phyloP scores from a whole-genome alignment of 495 filamentous ascomycete species.

The Podospora didyma region DNA sequence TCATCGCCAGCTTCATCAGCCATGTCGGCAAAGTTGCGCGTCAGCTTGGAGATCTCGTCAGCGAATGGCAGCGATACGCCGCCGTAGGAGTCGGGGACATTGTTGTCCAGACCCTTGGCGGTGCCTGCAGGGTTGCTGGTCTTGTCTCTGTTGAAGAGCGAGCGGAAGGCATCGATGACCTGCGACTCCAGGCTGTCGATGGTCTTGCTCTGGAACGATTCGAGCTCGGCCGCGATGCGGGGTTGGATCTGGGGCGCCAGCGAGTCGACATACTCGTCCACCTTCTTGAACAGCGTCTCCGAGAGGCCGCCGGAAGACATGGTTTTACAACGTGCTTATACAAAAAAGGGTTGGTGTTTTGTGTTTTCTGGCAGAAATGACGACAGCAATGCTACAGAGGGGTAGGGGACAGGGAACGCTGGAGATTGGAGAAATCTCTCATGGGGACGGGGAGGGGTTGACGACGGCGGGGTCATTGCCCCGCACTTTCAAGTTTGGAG shows the following conservation, averaged over 20 bases:
- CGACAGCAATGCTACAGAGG: no score
- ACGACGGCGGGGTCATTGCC: no score
- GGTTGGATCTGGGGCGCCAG: constrained; percentile 34
- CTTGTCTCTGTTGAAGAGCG: constrained; percentile 26
- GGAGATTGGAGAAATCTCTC: no score
- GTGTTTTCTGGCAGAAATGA: no score
- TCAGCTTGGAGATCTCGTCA: constrained; percentile 30
- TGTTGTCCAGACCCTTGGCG: constrained; percentile 11
- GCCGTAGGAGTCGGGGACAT: constrained; percentile 27
- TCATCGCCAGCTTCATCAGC: constrained; percentile 26
- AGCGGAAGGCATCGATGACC: constrained; percentile 29
- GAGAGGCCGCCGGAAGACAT: constrained; percentile 22
- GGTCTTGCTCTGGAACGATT: constrained; percentile 29
- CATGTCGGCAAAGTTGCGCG: constrained; percentile 24
- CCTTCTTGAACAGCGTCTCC: constrained; percentile 28
- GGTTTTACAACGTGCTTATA: not conserved
- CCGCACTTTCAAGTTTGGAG: no score
- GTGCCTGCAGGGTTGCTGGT: not conserved
- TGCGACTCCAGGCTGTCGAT: constrained; percentile 31
- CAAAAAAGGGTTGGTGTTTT: no score
- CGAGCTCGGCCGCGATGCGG: constrained; percentile 30
- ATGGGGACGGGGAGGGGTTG: no score
- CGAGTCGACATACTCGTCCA: constrained; percentile 35
- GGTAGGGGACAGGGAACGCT: no score
- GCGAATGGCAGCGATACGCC: constrained; percentile 29